phyloP scores from a whole-genome alignment of 2,329 filamentous ascomycete species.

The Fusarium devonianum region DNA sequence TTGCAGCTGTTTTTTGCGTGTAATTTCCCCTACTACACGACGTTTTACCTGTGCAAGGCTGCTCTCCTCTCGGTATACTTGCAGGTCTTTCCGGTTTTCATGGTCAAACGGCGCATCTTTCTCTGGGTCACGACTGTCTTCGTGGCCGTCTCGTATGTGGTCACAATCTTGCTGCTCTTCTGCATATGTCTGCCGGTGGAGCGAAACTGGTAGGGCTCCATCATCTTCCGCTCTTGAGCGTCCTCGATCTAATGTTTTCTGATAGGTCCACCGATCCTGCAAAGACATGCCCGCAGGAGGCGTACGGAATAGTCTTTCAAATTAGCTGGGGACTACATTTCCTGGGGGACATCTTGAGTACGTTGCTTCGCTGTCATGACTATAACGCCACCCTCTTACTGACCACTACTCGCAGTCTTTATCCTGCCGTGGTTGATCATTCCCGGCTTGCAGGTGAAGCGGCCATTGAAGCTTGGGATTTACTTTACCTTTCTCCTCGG shows the following conservation, averaged over 20 bases:
- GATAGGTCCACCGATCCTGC: neutral
- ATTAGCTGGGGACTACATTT: slow-evolving; percentile 27
- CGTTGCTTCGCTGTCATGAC: accelerated
- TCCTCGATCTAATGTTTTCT: neutral
- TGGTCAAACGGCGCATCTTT: slow-evolving; percentile 22
- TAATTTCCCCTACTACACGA: slow-evolving; percentile 32
- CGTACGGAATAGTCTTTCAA: slow-evolving; percentile 11
- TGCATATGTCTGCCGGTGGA: slow-evolving; percentile 6
- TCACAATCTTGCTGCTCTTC: slow-evolving; percentile 2
- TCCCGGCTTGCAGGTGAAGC: slow-evolving; percentile 7
- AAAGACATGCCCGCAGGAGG: neutral
- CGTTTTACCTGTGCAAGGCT: slow-evolving; percentile 35
- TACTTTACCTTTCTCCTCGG: slow-evolving; percentile 30
- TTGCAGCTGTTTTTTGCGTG: slow-evolving; percentile 19
- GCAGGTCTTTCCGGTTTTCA: slow-evolving; percentile 20
- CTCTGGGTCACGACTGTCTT: slow-evolving; percentile 19
- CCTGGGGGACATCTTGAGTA: slow-evolving; percentile 13
- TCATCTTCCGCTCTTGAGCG: neutral
- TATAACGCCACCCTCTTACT: neutral
- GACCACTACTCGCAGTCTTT: slow-evolving; percentile 3
- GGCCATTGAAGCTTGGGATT: slow-evolving; percentile 15
- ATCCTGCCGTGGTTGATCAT: slow-evolving; percentile 29
- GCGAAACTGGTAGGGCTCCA: slow-evolving; percentile 15
- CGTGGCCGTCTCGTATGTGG: neutral
- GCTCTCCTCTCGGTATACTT: slow-evolving; percentile 26